These are phyloP conservation scores for Saturnispora halmiae DNA, from an alignment of 805 yeast genomes.

Conservation along the genomic window DNA sequence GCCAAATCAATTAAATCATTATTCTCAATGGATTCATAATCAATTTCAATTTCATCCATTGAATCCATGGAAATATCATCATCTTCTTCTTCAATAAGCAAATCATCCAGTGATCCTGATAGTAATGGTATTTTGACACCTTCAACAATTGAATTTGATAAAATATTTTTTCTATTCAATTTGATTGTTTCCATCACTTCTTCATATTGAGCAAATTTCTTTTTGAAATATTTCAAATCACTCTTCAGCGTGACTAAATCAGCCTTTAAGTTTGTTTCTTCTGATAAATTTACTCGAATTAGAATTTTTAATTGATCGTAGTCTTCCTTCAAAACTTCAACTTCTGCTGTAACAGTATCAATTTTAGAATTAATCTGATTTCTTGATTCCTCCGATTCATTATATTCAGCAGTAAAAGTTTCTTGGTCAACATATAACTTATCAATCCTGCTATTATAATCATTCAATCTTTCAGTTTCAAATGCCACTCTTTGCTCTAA, in stretches of 20 bases:
- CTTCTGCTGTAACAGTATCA: slow-evolving; percentile 33
- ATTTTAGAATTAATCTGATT: slow-evolving; percentile 26
- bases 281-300: slow-evolving; percentile 14
- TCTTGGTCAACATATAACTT: slow-evolving; percentile 34
- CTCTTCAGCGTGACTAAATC: slow-evolving; percentile 22
- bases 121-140: slow-evolving; percentile 53
- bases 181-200: slow-evolving; percentile 47
- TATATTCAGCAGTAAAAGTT: slow-evolving; percentile 30
- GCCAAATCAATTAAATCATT: slow-evolving; percentile 34
- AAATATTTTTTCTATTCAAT: slow-evolving; percentile 46
- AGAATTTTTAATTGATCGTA: slow-evolving; percentile 17
- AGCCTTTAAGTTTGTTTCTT: slow-evolving; percentile 24
- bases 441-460: slow-evolving; percentile 39
- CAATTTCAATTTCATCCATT: slow-evolving; percentile 42
- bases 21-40: slow-evolving; percentile 49
- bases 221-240: slow-evolving; percentile 26
- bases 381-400: slow-evolving; percentile 28
- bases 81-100: slow-evolving; percentile 39
- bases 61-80: slow-evolving; percentile 27
- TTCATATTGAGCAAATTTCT: slow-evolving; percentile 34
- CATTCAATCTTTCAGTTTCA: slow-evolving; percentile 51
- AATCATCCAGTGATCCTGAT: slow-evolving; percentile 49
- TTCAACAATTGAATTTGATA: slow-evolving; percentile 69
- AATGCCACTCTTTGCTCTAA: slow-evolving; percentile 54
- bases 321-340: slow-evolving; percentile 32